Percentiles rank a stretch among this genome's conserved stretches.
phyloP scores from a whole-genome alignment of 108 stramenopile species.

The Aurantiochytrium sp. region DNA sequence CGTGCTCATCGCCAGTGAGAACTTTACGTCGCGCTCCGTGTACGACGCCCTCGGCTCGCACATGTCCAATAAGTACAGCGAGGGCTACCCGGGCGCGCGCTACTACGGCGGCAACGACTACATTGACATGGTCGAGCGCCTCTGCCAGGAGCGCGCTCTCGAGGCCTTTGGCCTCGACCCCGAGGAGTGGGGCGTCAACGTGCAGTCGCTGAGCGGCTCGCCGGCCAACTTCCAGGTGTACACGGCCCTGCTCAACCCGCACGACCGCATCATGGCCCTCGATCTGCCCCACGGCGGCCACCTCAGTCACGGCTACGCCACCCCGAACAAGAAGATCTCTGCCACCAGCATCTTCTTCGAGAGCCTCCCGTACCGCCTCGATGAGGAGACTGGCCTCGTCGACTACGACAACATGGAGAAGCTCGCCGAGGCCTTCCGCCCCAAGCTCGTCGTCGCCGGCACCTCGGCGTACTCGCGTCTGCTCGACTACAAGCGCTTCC shows the following conservation, averaged over 20 bases:
- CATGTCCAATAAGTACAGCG: slow-evolving; percentile 83
- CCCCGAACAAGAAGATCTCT: slow-evolving; percentile 89
- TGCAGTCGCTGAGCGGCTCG: slow-evolving; percentile 88
- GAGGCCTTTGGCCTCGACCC: slow-evolving; percentile 86
- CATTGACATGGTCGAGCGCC: slow-evolving; percentile 89
- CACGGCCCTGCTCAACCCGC: slow-evolving; percentile 94
- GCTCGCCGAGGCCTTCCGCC: slow-evolving; percentile 91
- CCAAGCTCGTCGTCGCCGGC: slow-evolving; percentile 97
- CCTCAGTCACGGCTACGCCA: slow-evolving; percentile 94
- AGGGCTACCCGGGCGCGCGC: slow-evolving; percentile 77
- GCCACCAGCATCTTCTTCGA: slow-evolving; percentile 92
- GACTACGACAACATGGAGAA: slow-evolving; percentile 96
- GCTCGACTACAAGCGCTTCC: slow-evolving; percentile 97
- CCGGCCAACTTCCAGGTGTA: slow-evolving; percentile 99
- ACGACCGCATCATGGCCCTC: slow-evolving; percentile 96
- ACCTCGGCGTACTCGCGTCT: slow-evolving; percentile 95
- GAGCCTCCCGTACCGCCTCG: slow-evolving; percentile 96
- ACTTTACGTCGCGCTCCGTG: slow-evolving; percentile 91
- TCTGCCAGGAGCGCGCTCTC: slow-evolving; percentile 93
- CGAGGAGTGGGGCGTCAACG: slow-evolving; percentile 73
- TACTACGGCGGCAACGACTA: slow-evolving; percentile 96
- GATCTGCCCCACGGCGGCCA: slow-evolving; percentile 97
- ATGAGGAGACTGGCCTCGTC: slow-evolving; percentile 86
- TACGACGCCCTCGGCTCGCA: slow-evolving; percentile 94
- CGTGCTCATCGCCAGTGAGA: slow-evolving; percentile 85